Conservation (phyloP, 306 rosid genomes). For the Acacia melanoxylon region DNA sequence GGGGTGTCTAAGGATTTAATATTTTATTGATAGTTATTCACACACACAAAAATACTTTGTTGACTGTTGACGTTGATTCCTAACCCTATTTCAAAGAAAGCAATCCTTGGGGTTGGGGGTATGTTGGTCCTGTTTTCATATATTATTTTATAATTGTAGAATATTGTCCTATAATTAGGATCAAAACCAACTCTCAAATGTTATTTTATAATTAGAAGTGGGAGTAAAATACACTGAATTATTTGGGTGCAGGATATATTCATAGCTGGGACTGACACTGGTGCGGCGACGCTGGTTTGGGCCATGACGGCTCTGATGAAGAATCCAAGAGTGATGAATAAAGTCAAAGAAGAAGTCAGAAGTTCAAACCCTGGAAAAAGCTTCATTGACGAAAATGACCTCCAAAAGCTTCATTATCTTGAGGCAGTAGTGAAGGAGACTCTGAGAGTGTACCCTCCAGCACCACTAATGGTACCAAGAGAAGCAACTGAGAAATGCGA, state of each 20-base stretch:
- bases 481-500: constrained; percentile 29
- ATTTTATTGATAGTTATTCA: too few relatives aligned
- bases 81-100: too few relatives aligned
- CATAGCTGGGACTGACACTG: constrained; percentile 40
- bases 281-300: constrained; percentile 36
- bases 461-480: constrained; percentile 39
- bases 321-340: constrained; percentile 23
- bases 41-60: too few relatives aligned
- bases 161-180: too few relatives aligned
- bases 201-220: too few relatives aligned
- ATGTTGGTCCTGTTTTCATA: too few relatives aligned
- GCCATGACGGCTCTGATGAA: constrained; percentile 42
- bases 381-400: constrained; percentile 39
- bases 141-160: too few relatives aligned
- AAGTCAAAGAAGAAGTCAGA: constrained; percentile 31
- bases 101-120: too few relatives aligned
- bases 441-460: constrained; percentile 35
- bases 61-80: too few relatives aligned
- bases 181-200: too few relatives aligned
- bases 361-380: constrained; percentile 8
- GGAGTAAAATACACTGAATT: not conserved
- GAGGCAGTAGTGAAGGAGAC: constrained; percentile 40
- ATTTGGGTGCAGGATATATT: constrained; percentile 39
- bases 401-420: constrained; percentile 37
- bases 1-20: too few relatives aligned